Percentiles rank a stretch among this genome's conserved stretches.
These are phyloP conservation scores for Pleoardoris graminearum DNA, from an alignment of 2,329 filamentous ascomycete genomes.

Conservation along the genomic window DNA sequence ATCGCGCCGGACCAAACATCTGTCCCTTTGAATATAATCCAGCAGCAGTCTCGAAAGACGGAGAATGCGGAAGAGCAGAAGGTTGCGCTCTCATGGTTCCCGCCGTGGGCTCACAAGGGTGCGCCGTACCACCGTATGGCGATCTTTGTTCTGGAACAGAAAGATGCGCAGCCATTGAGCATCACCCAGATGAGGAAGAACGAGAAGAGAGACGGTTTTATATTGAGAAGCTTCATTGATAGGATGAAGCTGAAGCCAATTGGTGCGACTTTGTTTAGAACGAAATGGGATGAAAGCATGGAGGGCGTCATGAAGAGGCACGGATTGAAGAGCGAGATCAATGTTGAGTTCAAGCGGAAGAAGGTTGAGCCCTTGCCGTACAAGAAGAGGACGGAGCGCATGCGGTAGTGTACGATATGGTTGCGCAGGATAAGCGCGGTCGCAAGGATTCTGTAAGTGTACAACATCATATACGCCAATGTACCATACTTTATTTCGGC, in stretches of 20 bases:
- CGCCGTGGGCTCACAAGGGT: conserved; percentile 86
- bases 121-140: conserved; percentile 87
- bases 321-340: conserved; percentile 68
- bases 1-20: conserved; percentile 59
- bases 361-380: conserved; percentile 70
- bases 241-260: conserved; percentile 72
- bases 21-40: conserved; percentile 37
- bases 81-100: conserved; percentile 77
- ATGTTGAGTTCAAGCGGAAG: conserved; percentile 83
- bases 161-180: conserved; percentile 51
- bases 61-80: conserved; percentile 54
- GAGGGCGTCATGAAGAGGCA: conserved; percentile 83
- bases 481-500: conserved; percentile 14
- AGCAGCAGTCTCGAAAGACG: conserved; percentile 43
- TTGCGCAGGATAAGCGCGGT: conserved; percentile 7
- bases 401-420: conserved; percentile 39
- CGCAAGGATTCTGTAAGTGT: conserved; percentile 24
- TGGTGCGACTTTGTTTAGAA: conserved; percentile 85
- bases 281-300: conserved; percentile 85
- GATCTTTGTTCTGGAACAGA: conserved; percentile 82
- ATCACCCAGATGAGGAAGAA: conserved; percentile 60
- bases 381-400: conserved; percentile 59
- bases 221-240: conserved; percentile 72
- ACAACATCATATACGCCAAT: conserved; percentile 16
- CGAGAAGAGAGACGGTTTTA: conserved; percentile 73